phyloP scores from a whole-genome alignment of 768 basidiomycete species.

The Tremella yokohamensis region DNA sequence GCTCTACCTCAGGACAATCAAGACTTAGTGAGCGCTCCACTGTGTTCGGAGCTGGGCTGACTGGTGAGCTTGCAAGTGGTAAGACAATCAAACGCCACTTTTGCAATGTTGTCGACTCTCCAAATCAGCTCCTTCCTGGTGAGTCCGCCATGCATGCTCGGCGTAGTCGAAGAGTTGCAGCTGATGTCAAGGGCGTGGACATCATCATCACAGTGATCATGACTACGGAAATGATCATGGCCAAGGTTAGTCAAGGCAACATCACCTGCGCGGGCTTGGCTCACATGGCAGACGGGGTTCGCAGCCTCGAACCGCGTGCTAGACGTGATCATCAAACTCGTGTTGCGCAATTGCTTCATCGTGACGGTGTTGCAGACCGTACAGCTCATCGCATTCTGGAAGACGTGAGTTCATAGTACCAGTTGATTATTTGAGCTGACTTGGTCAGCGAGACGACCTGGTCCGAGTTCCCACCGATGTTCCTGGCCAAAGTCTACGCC shows the following conservation, averaged over 20 bases:
- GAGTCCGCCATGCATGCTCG: not conserved
- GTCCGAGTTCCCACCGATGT: constrained; percentile 2
- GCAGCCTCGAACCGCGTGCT: constrained; percentile 15
- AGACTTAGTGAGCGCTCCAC: constrained; percentile 1
- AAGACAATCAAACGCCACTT: not conserved
- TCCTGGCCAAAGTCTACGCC: constrained; percentile 16
- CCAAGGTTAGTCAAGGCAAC: constrained; percentile 3
- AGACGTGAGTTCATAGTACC: not conserved
- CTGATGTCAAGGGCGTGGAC: not conserved
- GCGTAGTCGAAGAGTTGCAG: not conserved
- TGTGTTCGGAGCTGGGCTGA: not conserved
- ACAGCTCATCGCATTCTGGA: not conserved
- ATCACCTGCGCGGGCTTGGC: not conserved
- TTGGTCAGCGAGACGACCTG: not conserved
- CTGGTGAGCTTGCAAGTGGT: not conserved
- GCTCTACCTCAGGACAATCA: constrained; percentile 4
- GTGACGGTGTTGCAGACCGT: constrained; percentile 2
- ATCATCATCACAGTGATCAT: constrained; percentile 1
- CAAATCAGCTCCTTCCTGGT: not conserved
- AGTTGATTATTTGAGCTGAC: not conserved
- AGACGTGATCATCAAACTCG: constrained; percentile 8
- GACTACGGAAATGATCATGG: not conserved
- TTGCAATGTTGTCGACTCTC: not conserved
- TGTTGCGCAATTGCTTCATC: constrained; percentile 3
- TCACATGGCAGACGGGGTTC: constrained; percentile 16